phyloP scores from a whole-genome alignment of 306 rosid genomes.

The Alnus rubra region DNA sequence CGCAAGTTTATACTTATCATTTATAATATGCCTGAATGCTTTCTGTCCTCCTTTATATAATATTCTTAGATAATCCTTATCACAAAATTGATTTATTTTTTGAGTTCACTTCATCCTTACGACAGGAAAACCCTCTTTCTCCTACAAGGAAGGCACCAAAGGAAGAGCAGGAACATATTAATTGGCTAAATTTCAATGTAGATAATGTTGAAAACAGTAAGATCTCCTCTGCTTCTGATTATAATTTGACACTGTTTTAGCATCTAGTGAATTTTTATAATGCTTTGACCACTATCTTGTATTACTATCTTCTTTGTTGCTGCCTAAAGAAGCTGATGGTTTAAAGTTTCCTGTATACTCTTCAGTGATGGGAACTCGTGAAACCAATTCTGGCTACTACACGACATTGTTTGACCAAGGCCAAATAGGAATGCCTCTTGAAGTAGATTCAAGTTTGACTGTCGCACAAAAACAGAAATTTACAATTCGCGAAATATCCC shows the following conservation, averaged over 20 bases:
- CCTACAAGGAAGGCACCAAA: slow-evolving; percentile 40
- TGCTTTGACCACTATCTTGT: slow-evolving; percentile 38
- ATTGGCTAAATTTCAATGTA: slow-evolving; percentile 45
- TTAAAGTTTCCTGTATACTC: slow-evolving; percentile 43
- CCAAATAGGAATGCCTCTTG: slow-evolving; percentile 46
- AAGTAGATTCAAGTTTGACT: slow-evolving; percentile 49
- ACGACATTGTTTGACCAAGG: slow-evolving; percentile 46
- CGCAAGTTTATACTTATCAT: neutral
- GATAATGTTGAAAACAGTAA: slow-evolving; percentile 47
- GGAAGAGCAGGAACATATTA: slow-evolving; percentile 43
- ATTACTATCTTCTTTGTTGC: slow-evolving; percentile 49
- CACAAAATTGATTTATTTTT: neutral
- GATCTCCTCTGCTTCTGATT: slow-evolving; percentile 29
- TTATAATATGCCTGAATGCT: neutral
- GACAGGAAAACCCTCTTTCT: slow-evolving; percentile 53
- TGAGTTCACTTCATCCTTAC: slow-evolving; percentile 2
- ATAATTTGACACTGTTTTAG: slow-evolving; percentile 13
- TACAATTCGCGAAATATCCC: slow-evolving; percentile 68
- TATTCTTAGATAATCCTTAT: neutral
- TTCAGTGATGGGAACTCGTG: slow-evolving; percentile 37
- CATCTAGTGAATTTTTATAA: slow-evolving; percentile 22
- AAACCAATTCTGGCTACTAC: slow-evolving; percentile 41
- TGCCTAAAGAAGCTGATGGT: slow-evolving; percentile 36
- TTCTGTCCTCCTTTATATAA: neutral
- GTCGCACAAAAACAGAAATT: slow-evolving; percentile 70